phyloP scores from a whole-genome alignment of 176 grass and related monocot species.

The Avena eriantha region DNA sequence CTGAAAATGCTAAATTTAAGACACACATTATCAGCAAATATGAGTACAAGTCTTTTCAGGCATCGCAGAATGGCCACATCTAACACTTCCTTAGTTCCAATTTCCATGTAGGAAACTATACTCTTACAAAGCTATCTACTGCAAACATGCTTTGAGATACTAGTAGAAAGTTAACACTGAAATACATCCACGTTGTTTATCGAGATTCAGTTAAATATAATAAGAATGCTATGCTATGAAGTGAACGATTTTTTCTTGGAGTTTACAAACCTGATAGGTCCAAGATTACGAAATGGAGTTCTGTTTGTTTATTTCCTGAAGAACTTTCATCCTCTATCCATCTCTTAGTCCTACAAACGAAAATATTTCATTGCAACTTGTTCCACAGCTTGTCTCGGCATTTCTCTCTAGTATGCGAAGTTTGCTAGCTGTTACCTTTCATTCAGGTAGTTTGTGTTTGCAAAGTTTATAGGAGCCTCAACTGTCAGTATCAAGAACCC shows the following conservation, averaged over 20 bases:
- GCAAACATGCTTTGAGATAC: slow-evolving; percentile 7
- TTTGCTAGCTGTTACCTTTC: slow-evolving; percentile 65
- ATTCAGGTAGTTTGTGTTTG: slow-evolving; percentile 89
- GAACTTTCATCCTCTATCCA: slow-evolving; percentile 83
- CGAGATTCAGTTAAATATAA: neutral
- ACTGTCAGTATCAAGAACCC: slow-evolving; percentile 85
- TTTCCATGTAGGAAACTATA: neutral
- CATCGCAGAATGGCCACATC: neutral
- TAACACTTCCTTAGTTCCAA: neutral
- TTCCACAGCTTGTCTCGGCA: neutral
- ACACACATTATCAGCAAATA: neutral
- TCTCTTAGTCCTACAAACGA: slow-evolving; percentile 71
- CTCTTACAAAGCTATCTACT: neutral
- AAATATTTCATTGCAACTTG: slow-evolving; percentile 6
- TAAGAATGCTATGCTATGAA: neutral
- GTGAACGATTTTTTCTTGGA: neutral
- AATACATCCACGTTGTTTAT: slow-evolving; percentile 7
- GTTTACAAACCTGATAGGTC: slow-evolving; percentile 75
- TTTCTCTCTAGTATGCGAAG: neutral
- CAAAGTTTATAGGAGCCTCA: slow-evolving; percentile 94
- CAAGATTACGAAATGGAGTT: slow-evolving; percentile 67
- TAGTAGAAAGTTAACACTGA: neutral
- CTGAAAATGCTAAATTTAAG: neutral
- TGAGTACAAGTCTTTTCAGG: neutral
- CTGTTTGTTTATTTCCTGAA: slow-evolving; percentile 48